Conservation (phyloP, 108 stramenopile genomes). For the Cyclotella atomus region DNA sequence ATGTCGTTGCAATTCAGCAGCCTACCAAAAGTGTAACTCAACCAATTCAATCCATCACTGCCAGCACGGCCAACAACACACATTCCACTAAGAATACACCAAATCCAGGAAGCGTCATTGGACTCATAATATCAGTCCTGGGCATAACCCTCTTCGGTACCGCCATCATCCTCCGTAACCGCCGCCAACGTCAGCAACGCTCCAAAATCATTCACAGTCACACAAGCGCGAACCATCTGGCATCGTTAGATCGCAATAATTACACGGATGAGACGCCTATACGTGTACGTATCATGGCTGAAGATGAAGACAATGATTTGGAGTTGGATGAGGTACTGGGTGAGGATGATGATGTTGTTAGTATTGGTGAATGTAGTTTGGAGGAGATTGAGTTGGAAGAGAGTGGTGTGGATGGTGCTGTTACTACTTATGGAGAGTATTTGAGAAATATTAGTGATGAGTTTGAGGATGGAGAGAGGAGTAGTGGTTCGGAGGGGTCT, state of each 20-base stretch:
- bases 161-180: not conserved
- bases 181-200: not conserved
- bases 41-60: too few species aligned
- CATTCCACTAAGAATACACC: too few species aligned
- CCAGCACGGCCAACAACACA: too few species aligned
- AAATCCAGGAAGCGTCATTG: not conserved
- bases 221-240: not conserved
- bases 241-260: conserved; percentile 10
- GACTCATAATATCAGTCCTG: not conserved
- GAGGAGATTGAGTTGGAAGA: conserved; percentile 44
- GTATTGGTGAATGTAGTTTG: conserved; percentile 33
- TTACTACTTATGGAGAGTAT: conserved; percentile 14
- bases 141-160: not conserved
- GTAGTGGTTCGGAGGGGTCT: not conserved
- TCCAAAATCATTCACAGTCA: not conserved
- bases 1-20: too few species aligned
- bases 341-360: conserved; percentile 32
- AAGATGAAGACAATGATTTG: conserved; percentile 31
- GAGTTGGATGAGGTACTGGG: conserved; percentile 24
- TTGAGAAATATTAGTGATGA: conserved; percentile 17
- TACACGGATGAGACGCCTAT: conserved; percentile 42
- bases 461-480: not conserved
- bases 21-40: too few species aligned
- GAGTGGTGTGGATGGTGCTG: not conserved
- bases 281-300: conserved; percentile 23